A percentile compares a stretch with the other conserved stretches of the same genome.
These are phyloP conservation scores for Neurospora sp. DNA, from an alignment of 2,329 filamentous ascomycete genomes.

Conservation along the genomic window DNA sequence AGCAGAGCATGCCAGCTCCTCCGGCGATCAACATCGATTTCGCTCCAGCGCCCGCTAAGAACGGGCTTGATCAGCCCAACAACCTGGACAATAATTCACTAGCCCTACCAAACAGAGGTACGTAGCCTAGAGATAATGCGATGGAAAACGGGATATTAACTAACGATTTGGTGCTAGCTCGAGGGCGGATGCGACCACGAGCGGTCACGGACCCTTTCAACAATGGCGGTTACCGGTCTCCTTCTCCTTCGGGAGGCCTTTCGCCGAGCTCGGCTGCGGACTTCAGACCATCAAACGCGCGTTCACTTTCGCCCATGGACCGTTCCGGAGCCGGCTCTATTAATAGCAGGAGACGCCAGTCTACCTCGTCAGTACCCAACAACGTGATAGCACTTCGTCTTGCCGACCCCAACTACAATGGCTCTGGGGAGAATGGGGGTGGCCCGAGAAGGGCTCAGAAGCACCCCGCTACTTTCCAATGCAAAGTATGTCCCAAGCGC, in stretches of 20 bases:
- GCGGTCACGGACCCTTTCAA: conserved; percentile 53
- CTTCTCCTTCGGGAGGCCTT: conserved; percentile 29
- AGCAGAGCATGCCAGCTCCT: conserved; percentile 70
- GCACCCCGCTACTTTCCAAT: conserved; percentile 95
- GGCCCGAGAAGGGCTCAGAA: conserved; percentile 81
- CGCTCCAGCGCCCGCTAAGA: conserved; percentile 62
- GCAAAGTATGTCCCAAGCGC: conserved; percentile 82
- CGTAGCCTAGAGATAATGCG: conserved; percentile 16
- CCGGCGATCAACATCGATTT: conserved; percentile 92
- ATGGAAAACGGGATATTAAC: conserved; percentile 29
- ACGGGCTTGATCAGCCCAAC: conserved; percentile 57
- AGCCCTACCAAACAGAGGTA: conserved; percentile 68
- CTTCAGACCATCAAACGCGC: conserved; percentile 36
- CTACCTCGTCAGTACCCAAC: conserved; percentile 52
- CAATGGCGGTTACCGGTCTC: conserved; percentile 27
- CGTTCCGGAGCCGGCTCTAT: conserved; percentile 34
- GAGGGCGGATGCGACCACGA: conserved; percentile 30
- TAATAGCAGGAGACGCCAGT: conserved; percentile 43
- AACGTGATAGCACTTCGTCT: conserved; percentile 75
- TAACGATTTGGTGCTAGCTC: conserved; percentile 23
- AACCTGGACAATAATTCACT: conserved; percentile 65
- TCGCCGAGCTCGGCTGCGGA: conserved; percentile 42
- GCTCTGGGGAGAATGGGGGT: conserved; percentile 37
- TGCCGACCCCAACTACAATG: conserved; percentile 77
- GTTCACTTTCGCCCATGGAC: conserved; percentile 51